A percentile compares a stretch with the other conserved stretches of the same genome.
Evolutionary conservation across 768 basidiomycete species (phyloP).

Genomic region (Phlegmacium glaucopus): DNA sequence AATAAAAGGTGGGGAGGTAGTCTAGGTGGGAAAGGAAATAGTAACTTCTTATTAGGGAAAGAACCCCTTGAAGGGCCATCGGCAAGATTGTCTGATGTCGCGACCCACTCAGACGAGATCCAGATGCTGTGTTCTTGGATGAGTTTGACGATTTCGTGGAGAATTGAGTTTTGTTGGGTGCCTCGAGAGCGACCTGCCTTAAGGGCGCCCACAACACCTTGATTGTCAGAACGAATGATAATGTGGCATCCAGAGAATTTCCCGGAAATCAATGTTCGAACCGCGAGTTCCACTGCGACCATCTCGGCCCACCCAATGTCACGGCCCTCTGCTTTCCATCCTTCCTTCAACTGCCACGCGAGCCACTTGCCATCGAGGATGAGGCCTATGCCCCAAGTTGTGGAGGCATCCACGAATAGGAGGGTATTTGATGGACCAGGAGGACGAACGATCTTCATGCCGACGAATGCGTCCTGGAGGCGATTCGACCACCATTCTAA

Average conservation of each 20-base stretch:
- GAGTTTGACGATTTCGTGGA: no score
- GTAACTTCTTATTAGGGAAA: no score
- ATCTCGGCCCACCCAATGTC: conserved; percentile 29
- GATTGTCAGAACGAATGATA: conserved; percentile 33
- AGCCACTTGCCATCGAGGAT: conserved; percentile 26
- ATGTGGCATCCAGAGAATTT: conserved; percentile 11
- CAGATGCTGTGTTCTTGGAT: no score
- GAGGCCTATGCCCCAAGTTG: conserved; percentile 38
- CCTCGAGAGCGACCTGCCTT: conserved; percentile 16
- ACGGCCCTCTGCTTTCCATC: conserved; percentile 9
- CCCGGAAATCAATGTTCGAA: conserved; percentile 3
- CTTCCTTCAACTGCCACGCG: conserved; percentile 18
- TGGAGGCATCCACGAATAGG: conserved; percentile 35
- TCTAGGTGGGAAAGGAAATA: no score
- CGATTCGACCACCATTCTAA: conserved; percentile 23
- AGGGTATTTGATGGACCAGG: conserved; percentile 7
- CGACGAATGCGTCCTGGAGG: conserved; percentile 9
- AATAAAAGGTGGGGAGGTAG: no score
- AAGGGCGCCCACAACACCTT: conserved; percentile 29
- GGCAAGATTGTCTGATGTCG: no score
- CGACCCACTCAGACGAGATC: no score
- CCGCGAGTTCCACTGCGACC: conserved; percentile 25
- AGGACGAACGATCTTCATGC: no score
- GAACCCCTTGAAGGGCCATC: no score
- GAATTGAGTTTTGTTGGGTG: conserved; percentile 17